These are phyloP conservation scores for Cucumis melo DNA, from an alignment of 306 rosid species.

Conservation along the genomic window DNA sequence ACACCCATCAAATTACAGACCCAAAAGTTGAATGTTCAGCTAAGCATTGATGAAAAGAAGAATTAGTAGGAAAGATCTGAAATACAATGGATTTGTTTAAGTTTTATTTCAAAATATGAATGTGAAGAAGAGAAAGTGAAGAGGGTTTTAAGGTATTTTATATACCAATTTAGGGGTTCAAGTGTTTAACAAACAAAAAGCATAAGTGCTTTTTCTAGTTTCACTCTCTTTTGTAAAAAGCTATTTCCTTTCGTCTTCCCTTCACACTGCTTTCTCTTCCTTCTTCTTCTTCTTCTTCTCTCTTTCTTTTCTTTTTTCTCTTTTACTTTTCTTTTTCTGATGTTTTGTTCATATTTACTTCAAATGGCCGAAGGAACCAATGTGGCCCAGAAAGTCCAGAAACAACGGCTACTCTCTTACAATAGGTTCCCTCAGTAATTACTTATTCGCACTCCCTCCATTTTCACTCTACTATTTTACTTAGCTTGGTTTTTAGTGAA, in stretches of 20 bases:
- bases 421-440: neutral
- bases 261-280: slow-evolving; percentile 5
- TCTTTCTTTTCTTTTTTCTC: slow-evolving; percentile 7
- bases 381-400: slow-evolving; percentile 3
- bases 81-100: neutral
- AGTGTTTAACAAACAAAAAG: slow-evolving; percentile 26
- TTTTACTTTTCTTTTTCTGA: slow-evolving; percentile 23
- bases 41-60: neutral
- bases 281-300: neutral
- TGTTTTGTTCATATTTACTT: slow-evolving; percentile 18
- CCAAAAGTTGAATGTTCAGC: slow-evolving; percentile 1
- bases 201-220: slow-evolving; percentile 37
- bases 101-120: slow-evolving; percentile 6
- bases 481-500: neutral
- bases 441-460: neutral
- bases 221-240: slow-evolving; percentile 16
- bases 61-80: neutral
- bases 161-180: slow-evolving; percentile 35
- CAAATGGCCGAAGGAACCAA: neutral
- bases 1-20: slow-evolving; percentile 1
- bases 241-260: neutral
- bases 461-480: neutral
- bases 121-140: slow-evolving; percentile 31
- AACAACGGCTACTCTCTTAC: slow-evolving; percentile 11
- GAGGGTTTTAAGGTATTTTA: slow-evolving; percentile 22